These are phyloP conservation scores for Vigna mungo DNA, from an alignment of 306 rosid species.

Conservation along the genomic window DNA sequence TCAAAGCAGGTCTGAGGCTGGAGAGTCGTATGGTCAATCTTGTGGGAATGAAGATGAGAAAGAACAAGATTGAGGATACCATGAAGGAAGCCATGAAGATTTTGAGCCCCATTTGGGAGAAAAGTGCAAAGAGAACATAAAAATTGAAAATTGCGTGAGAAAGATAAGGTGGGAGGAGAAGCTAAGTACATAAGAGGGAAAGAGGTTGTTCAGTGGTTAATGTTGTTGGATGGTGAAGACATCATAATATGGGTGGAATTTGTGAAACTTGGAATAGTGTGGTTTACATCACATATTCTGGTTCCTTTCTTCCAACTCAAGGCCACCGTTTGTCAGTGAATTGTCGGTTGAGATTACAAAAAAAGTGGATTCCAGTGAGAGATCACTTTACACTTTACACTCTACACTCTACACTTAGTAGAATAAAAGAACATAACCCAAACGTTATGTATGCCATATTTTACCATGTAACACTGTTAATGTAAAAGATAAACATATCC, in stretches of 20 bases:
- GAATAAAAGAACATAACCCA: too few species aligned
- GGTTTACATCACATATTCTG: slow-evolving; percentile 30
- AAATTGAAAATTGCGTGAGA: neutral
- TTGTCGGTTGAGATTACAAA: slow-evolving; percentile 47
- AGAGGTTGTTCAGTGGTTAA: slow-evolving; percentile 40
- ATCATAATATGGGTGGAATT: neutral
- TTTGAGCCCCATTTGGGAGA: slow-evolving; percentile 71
- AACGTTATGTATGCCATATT: too few species aligned
- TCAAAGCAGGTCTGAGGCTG: slow-evolving; percentile 47
- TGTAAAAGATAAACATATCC: too few species aligned
- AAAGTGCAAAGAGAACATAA: slow-evolving; percentile 23
- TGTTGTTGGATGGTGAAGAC: slow-evolving; percentile 9
- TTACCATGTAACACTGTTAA: too few species aligned
- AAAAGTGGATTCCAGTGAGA: slow-evolving; percentile 34
- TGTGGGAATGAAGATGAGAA: slow-evolving; percentile 61
- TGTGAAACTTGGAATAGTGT: slow-evolving; percentile 31
- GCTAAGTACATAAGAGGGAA: slow-evolving; percentile 1
- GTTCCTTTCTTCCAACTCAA: slow-evolving; percentile 56
- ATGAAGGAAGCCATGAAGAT: slow-evolving; percentile 57
- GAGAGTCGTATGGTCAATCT: slow-evolving; percentile 65
- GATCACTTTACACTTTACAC: neutral
- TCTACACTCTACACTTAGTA: too few species aligned
- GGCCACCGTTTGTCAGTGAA: slow-evolving; percentile 47
- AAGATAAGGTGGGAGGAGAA: slow-evolving; percentile 17
- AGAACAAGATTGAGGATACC: slow-evolving; percentile 58